These are phyloP conservation scores for Raphanus sativus DNA, from an alignment of 345 rosid genomes.

Conservation along the genomic window DNA sequence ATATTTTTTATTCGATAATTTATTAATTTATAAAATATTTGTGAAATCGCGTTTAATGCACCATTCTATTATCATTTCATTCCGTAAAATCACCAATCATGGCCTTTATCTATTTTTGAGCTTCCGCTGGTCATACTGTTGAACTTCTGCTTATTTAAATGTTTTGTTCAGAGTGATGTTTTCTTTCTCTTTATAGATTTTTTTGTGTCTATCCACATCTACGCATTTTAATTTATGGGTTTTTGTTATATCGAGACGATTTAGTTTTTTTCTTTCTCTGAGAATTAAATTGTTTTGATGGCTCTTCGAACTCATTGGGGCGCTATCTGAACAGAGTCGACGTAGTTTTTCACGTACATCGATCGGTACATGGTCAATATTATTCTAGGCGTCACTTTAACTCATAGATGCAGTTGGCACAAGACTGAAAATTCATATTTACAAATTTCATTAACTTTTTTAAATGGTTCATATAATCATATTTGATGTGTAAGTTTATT, in stretches of 20 bases:
- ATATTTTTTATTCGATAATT: too few species aligned
- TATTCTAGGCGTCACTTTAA: background rate
- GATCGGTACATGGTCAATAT: background rate
- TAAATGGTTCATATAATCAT: background rate
- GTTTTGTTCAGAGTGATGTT: slow-evolving; percentile 5
- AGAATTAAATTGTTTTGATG: too few species aligned
- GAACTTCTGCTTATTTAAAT: slow-evolving; percentile 13
- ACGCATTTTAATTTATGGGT: background rate
- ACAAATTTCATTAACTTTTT: background rate
- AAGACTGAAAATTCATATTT: background rate
- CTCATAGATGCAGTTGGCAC: background rate
- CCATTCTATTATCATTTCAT: too few species aligned
- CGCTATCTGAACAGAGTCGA: too few species aligned
- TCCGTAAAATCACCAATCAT: too few species aligned
- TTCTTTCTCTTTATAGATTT: background rate
- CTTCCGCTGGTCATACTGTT: background rate
- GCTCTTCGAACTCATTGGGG: too few species aligned
- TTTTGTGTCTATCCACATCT: slow-evolving; percentile 28
- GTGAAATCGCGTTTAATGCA: too few species aligned
- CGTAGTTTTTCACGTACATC: background rate
- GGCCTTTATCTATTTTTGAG: too few species aligned
- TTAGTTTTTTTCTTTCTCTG: background rate
- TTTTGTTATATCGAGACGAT: background rate
- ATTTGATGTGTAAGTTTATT: background rate
- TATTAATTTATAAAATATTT: too few species aligned